phyloP scores from a whole-genome alignment of 2,329 filamentous ascomycete genomes.

The Akanthomyces dipterigenus region DNA sequence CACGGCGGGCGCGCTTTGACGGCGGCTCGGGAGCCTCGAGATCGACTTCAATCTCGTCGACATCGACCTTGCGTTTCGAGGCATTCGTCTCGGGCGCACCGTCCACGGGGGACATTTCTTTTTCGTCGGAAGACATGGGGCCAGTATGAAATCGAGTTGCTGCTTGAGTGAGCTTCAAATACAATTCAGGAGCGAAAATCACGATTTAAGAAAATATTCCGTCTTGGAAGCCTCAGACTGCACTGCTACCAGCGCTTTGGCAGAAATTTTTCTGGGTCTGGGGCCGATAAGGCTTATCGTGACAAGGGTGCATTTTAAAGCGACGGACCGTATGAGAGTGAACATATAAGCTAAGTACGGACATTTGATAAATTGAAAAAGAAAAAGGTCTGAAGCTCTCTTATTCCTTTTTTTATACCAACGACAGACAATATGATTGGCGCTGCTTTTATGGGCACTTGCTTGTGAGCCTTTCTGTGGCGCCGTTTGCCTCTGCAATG shows the following conservation, averaged over 20 bases:
- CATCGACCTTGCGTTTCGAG: constrained; percentile 62
- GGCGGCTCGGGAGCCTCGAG: constrained; percentile 83
- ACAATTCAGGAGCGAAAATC: not conserved
- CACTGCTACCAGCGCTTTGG: not conserved
- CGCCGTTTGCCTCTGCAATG: too few species aligned
- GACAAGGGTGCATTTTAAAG: too few species aligned
- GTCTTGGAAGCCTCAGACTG: not conserved
- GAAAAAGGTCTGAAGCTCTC: too few species aligned
- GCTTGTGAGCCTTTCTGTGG: too few species aligned
- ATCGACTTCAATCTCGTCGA: constrained; percentile 81
- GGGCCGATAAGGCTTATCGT: constrained; percentile 8
- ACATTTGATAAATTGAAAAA: too few species aligned
- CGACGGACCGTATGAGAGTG: too few species aligned
- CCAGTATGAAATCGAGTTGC: not conserved
- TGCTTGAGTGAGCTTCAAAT: not conserved
- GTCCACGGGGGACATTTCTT: constrained; percentile 11
- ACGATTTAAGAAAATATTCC: not conserved
- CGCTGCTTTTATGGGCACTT: too few species aligned
- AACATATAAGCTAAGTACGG: too few species aligned
- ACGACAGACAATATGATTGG: too few species aligned
- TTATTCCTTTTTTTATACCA: too few species aligned
- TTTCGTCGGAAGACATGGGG: constrained; percentile 8
- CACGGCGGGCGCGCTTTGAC: constrained; percentile 87
- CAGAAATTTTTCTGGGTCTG: constrained; percentile 10
- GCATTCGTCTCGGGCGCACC: constrained; percentile 14